These are phyloP conservation scores for Crotalaria pallida DNA, from an alignment of 306 rosid species.

Conservation along the genomic window DNA sequence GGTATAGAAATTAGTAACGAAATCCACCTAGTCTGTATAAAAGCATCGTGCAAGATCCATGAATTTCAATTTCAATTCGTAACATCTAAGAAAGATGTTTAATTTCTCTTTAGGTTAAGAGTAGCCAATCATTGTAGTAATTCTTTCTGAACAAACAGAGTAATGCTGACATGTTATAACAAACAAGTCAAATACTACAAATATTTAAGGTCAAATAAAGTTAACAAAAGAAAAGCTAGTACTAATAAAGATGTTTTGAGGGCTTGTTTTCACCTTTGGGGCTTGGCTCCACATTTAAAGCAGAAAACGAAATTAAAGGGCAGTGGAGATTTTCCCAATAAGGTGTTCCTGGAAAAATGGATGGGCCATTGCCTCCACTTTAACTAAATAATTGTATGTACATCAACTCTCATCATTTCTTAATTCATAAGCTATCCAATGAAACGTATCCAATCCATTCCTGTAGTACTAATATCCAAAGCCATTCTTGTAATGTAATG, in stretches of 20 bases:
- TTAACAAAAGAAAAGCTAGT: background rate
- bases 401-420: conserved; percentile 10
- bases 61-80: no score
- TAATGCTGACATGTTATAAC: conserved; percentile 4
- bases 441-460: background rate
- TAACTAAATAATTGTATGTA: conserved; percentile 13
- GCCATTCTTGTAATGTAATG: background rate
- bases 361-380: conserved; percentile 35
- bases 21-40: no score
- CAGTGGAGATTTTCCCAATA: conserved; percentile 5
- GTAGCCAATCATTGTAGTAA: background rate
- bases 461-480: no score
- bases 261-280: conserved; percentile 7
- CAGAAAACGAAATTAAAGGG: conserved; percentile 13
- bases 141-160: background rate
- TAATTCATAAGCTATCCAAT: conserved; percentile 26
- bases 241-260: background rate
- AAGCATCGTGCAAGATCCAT: no score
- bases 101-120: background rate
- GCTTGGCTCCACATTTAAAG: conserved; percentile 33
- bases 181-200: conserved; percentile 9
- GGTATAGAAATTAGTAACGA: background rate
- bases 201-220: background rate
- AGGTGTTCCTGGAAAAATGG: background rate
- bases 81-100: background rate